Conservation (phyloP, 768 basidiomycete species). For the Termitomyces sp. region DNA sequence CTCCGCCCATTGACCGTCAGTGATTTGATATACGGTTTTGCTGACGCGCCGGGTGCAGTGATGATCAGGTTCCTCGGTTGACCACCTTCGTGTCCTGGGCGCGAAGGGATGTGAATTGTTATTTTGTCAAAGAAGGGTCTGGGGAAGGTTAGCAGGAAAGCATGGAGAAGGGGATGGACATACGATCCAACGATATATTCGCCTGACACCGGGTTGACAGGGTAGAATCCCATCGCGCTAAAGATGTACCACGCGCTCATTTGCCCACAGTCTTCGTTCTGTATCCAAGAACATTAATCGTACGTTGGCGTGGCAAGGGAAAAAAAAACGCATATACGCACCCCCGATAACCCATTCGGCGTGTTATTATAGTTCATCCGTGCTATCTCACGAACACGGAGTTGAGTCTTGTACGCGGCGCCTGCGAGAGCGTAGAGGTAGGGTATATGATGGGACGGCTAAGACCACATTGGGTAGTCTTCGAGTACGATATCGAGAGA, state of each 20-base stretch:
- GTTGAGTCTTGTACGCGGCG: conserved; percentile 65
- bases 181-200: conserved; percentile 75
- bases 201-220: conserved; percentile 74
- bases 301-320: neutral
- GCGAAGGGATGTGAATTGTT: conserved; percentile 47
- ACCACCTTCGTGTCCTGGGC: conserved; percentile 5
- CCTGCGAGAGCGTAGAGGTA: conserved; percentile 75
- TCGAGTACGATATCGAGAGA: neutral
- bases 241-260: conserved; percentile 91
- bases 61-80: conserved; percentile 39
- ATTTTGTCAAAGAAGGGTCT: conserved; percentile 50
- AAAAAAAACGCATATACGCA: conserved; percentile 22
- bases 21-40: conserved; percentile 54
- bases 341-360: conserved; percentile 66
- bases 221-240: conserved; percentile 79
- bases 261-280: conserved; percentile 90
- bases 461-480: neutral
- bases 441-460: conserved; percentile 86
- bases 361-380: conserved; percentile 59
- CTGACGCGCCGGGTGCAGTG: conserved; percentile 47
- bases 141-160: neutral
- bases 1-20: conserved; percentile 48
- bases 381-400: conserved; percentile 65
- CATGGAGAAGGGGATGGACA: conserved; percentile 14
- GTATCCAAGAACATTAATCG: neutral